These are phyloP conservation scores for Talaromyces sp. DNA, from an alignment of 2,329 filamentous ascomycete genomes.

Conservation along the genomic window DNA sequence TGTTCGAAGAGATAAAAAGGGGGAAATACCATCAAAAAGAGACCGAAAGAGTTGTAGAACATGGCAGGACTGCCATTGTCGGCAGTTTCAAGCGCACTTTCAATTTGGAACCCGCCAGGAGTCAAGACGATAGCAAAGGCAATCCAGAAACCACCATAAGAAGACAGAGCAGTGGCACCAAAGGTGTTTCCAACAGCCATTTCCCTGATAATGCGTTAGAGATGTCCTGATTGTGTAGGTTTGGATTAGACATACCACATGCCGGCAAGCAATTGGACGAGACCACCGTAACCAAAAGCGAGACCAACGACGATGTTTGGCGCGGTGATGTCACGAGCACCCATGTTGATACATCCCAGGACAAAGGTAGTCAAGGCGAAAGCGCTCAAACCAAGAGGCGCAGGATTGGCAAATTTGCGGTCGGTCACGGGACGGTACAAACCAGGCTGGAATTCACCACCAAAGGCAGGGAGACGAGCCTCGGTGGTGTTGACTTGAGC, in stretches of 20 bases:
- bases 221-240: background rate
- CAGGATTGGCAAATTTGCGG: slow-evolving; percentile 75
- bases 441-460: slow-evolving; percentile 70
- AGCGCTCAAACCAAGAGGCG: slow-evolving; percentile 69
- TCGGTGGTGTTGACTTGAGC: slow-evolving; percentile 47
- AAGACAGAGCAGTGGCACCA: slow-evolving; percentile 74
- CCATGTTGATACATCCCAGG: slow-evolving; percentile 69
- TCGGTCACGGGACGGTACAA: slow-evolving; percentile 59
- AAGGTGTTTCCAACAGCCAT: slow-evolving; percentile 87
- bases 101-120: slow-evolving; percentile 62
- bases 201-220: slow-evolving; percentile 55
- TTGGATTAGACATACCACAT: slow-evolving; percentile 64
- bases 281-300: slow-evolving; percentile 71
- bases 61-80: slow-evolving; percentile 24
- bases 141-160: slow-evolving; percentile 83
- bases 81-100: slow-evolving; percentile 32
- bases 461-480: slow-evolving; percentile 58
- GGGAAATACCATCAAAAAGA: slow-evolving; percentile 61
- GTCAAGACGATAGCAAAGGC: slow-evolving; percentile 68
- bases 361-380: slow-evolving; percentile 83
- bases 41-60: slow-evolving; percentile 61
- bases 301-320: slow-evolving; percentile 67
- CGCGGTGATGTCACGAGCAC: slow-evolving; percentile 54
- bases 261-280: slow-evolving; percentile 74
- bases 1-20: background rate